Conservation (phyloP, 1,284 basidiomycete species). For the Peniophora sp. region DNA sequence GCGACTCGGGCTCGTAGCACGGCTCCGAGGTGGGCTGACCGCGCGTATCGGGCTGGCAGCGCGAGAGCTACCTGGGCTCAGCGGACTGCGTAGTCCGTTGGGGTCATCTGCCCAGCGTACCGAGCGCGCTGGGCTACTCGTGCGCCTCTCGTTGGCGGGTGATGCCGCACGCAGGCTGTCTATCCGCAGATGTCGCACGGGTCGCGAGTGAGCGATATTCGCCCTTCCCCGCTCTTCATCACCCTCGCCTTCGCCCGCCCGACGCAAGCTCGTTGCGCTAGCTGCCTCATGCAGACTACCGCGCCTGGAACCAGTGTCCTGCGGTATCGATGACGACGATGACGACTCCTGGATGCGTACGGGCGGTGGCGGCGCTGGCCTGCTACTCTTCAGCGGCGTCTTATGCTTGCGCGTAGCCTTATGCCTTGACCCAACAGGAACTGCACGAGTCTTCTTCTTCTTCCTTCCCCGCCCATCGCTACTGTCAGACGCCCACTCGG, state of each 20-base stretch:
- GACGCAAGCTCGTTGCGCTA: slow-evolving; percentile 3
- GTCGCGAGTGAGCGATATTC: slow-evolving; percentile 2
- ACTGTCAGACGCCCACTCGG: slow-evolving; percentile 40
- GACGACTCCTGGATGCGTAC: neutral
- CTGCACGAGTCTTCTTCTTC: neutral
- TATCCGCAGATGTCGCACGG: slow-evolving; percentile 5
- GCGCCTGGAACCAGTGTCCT: neutral
- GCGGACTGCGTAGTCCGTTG: no score
- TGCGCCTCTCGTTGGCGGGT: slow-evolving; percentile 1
- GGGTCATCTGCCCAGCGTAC: slow-evolving; percentile 8
- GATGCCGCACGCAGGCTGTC: slow-evolving; percentile 5
- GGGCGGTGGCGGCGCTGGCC: neutral
- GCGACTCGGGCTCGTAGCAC: no score
- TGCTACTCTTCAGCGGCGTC: neutral
- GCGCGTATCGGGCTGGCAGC: slow-evolving; percentile 2
- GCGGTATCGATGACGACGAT: neutral
- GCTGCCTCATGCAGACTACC: neutral
- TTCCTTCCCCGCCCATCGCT: slow-evolving; percentile 16
- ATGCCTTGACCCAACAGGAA: neutral
- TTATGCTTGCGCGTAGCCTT: neutral
- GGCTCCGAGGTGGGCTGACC: no score
- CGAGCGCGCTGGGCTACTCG: slow-evolving; percentile 7
- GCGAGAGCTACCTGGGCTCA: neutral
- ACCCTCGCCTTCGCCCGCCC: neutral
- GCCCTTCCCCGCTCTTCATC: neutral